Percentiles rank a stretch among this genome's conserved stretches.
phyloP scores from a whole-genome alignment of 1,284 basidiomycete species.

The Flammula alnicola region DNA sequence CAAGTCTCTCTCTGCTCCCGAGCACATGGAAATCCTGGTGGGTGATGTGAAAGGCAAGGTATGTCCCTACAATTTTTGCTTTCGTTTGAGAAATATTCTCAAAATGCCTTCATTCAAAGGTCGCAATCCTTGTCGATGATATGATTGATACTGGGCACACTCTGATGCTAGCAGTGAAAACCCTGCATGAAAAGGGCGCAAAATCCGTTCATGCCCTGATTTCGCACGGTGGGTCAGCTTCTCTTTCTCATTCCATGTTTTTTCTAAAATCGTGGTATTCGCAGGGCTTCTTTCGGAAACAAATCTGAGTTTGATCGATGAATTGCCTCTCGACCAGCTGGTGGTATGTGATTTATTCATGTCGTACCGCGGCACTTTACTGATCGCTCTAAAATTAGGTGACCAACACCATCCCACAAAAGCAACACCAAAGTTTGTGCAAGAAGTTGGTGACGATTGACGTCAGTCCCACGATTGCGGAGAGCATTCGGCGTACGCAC shows the following conservation, averaged over 20 bases:
- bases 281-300: constrained; percentile 87
- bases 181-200: constrained; percentile 89
- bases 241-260: constrained; percentile 7
- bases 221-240: constrained; percentile 76
- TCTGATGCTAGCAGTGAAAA: constrained; percentile 82
- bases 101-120: constrained; percentile 43
- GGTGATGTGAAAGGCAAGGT: constrained; percentile 96
- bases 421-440: constrained; percentile 50
- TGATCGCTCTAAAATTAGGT: constrained; percentile 32
- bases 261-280: constrained; percentile 1
- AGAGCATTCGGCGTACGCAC: constrained; percentile 95
- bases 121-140: constrained; percentile 95
- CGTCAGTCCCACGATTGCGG: constrained; percentile 89
- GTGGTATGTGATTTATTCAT: constrained; percentile 66
- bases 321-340: constrained; percentile 84
- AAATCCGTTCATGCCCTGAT: constrained; percentile 88
- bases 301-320: constrained; percentile 77
- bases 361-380: neutral
- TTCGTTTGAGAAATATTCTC: constrained; percentile 11
- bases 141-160: constrained; percentile 98
- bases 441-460: constrained; percentile 80
- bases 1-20: constrained; percentile 60
- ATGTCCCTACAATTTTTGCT: constrained; percentile 20
- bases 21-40: constrained; percentile 93
- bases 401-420: constrained; percentile 53